Conservation (phyloP, 352 stramenopile species). For the Globisporangium spinosum region DNA sequence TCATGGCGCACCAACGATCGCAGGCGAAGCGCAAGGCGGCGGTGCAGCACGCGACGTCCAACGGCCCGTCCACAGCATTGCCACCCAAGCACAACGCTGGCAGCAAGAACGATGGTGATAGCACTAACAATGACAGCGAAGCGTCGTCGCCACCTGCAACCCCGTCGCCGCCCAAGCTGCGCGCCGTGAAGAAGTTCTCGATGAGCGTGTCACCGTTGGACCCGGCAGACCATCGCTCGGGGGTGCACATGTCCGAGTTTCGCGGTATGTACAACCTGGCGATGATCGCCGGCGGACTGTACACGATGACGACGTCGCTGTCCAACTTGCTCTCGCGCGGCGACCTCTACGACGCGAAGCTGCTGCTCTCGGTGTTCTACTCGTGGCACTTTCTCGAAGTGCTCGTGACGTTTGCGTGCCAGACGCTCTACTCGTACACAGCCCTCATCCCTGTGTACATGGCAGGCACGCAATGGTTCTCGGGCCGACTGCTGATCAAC, state of each 20-base stretch:
- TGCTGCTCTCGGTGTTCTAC: conserved; percentile 69
- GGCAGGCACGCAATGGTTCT: conserved; percentile 34
- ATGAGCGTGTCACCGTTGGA: conserved; percentile 63
- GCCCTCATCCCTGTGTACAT: conserved; percentile 72
- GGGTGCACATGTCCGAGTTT: conserved; percentile 76
- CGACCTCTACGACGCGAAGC: conserved; percentile 43
- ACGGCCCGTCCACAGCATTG: neutral
- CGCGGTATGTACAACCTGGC: conserved; percentile 75
- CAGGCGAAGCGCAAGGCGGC: conserved; percentile 10
- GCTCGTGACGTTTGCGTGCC: conserved; percentile 58
- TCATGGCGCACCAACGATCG: conserved; percentile 4
- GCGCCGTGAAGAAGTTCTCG: conserved; percentile 55
- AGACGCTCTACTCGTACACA: conserved; percentile 69
- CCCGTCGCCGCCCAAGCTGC: conserved; percentile 9
- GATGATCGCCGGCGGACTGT: conserved; percentile 57
- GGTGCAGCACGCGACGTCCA: conserved; percentile 1
- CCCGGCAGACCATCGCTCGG: conserved; percentile 55
- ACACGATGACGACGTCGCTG: conserved; percentile 57
- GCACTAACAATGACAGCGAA: neutral
- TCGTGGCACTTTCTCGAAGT: conserved; percentile 71
- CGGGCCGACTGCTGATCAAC: conserved; percentile 50
- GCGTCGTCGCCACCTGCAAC: no score
- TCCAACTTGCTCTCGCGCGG: conserved; percentile 50
- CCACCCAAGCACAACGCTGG: neutral
- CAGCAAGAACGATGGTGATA: neutral